These are phyloP conservation scores for Boechera stricta DNA, from an alignment of 345 rosid genomes.

Conservation along the genomic window DNA sequence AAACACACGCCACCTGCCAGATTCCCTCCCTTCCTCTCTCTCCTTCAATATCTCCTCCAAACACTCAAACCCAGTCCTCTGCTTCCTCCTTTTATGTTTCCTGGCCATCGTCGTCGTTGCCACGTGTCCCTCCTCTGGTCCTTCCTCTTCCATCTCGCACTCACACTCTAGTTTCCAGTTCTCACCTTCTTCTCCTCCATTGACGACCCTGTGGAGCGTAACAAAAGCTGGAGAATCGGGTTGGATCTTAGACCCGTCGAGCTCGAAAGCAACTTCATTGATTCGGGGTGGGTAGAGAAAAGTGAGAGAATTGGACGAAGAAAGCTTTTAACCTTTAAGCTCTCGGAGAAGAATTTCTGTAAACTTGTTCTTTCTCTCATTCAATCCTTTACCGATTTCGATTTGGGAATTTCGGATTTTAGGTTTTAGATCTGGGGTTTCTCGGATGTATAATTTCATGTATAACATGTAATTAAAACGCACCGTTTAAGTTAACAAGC, in stretches of 20 bases:
- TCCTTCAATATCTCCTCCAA: constrained; percentile 87
- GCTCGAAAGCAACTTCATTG: constrained; percentile 56
- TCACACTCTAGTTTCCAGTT: constrained; percentile 68
- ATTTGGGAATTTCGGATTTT: too few relatives aligned
- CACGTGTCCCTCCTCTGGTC: constrained; percentile 61
- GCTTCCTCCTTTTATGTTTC: constrained; percentile 47
- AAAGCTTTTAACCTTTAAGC: too few relatives aligned
- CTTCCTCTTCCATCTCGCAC: constrained; percentile 51
- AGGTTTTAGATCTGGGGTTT: too few relatives aligned
- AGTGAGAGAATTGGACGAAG: constrained; percentile 59
- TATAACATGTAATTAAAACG: too few relatives aligned
- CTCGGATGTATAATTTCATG: too few relatives aligned
- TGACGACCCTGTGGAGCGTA: constrained; percentile 63
- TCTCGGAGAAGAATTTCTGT: too few relatives aligned
- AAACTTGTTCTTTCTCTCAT: too few relatives aligned
- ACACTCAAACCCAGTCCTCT: constrained; percentile 41
- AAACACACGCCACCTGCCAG: constrained; percentile 50
- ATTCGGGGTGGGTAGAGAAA: constrained; percentile 70
- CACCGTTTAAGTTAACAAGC: too few relatives aligned
- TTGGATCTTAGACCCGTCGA: constrained; percentile 63
- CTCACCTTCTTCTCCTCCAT: constrained; percentile 47
- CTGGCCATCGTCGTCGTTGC: constrained; percentile 52
- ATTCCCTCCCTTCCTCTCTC: constrained; percentile 47
- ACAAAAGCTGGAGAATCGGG: constrained; percentile 67
- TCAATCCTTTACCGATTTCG: too few relatives aligned